Conservation (phyloP, 495 filamentous ascomycete species). For the Clavariopsis aquatica region DNA sequence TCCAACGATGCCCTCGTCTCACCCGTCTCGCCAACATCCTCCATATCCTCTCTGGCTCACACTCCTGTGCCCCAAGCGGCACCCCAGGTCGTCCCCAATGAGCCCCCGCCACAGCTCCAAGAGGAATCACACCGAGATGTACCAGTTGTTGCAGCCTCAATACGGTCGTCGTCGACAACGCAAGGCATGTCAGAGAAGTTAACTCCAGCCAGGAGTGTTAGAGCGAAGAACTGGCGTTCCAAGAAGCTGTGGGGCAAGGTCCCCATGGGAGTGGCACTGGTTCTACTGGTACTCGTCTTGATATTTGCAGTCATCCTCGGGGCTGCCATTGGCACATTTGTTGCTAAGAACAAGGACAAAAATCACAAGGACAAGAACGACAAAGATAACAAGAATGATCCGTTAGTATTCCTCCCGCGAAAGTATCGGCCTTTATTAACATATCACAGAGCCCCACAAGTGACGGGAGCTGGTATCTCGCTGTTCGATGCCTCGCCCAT, state of each 20-base stretch:
- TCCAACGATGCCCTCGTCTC: conserved; percentile 24
- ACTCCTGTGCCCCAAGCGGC: conserved; percentile 10
- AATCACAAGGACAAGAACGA: not conserved
- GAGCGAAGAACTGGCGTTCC: conserved; percentile 20
- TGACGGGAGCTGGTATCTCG: conserved; percentile 50
- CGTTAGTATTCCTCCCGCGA: conserved; percentile 26
- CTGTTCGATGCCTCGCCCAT: conserved; percentile 67
- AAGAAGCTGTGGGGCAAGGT: conserved; percentile 41
- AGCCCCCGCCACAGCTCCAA: not conserved
- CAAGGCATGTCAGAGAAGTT: conserved; percentile 17
- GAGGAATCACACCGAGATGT: not conserved
- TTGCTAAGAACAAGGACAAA: conserved; percentile 31
- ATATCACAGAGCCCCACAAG: conserved; percentile 7
- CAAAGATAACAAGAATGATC: conserved; percentile 7
- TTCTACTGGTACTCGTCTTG: conserved; percentile 57
- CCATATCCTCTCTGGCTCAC: not conserved
- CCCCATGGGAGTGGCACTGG: conserved; percentile 43
- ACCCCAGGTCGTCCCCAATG: not conserved
- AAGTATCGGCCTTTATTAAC: not conserved
- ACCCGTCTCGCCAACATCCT: not conserved
- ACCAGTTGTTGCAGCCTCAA: conserved; percentile 12
- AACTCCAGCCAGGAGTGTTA: not conserved
- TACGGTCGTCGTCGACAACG: not conserved
- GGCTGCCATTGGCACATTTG: conserved; percentile 46
- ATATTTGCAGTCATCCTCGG: conserved; percentile 50